Conservation (phyloP, 1,284 basidiomycete species). For the Moesziomyces antarcticus region DNA sequence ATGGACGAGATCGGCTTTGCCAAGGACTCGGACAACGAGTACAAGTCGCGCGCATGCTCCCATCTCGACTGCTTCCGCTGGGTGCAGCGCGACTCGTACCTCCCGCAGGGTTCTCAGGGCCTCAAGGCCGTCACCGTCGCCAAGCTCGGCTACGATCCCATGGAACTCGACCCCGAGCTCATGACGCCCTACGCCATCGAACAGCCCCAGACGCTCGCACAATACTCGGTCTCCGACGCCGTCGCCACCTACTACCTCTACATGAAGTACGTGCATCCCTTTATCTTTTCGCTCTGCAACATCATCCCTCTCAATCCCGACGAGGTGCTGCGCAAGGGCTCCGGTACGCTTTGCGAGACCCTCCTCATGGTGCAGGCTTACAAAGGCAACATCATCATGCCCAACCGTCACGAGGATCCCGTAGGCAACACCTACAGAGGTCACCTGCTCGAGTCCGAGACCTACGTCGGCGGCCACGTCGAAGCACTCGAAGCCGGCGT, state of each 20-base stretch:
- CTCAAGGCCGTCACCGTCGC: conserved; percentile 97
- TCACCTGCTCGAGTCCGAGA: conserved; percentile 94
- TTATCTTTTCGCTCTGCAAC: conserved; percentile 99
- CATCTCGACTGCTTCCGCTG: conserved; percentile 99
- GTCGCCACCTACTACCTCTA: conserved; percentile 99
- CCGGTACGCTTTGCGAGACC: conserved; percentile 96
- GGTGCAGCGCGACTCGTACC: conserved; percentile 99
- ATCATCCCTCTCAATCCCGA: conserved; percentile 98
- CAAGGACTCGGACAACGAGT: conserved; percentile 92
- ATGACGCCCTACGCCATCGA: conserved; percentile 99
- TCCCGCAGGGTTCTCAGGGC: conserved; percentile 98
- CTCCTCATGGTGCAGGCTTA: conserved; percentile 99
- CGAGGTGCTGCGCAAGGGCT: conserved; percentile 95
- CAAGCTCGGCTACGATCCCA: conserved; percentile 96
- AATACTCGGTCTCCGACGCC: conserved; percentile 99
- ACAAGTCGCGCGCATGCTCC: conserved; percentile 89
- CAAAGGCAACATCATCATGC: conserved; percentile 92
- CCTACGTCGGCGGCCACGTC: conserved; percentile 98
- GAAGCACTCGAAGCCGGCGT: conserved; percentile 98
- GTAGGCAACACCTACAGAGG: conserved; percentile 94
- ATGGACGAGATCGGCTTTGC: conserved; percentile 93
- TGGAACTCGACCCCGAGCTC: conserved; percentile 96
- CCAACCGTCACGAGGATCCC: conserved; percentile 93
- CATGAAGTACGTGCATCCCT: conserved; percentile 99
- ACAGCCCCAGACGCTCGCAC: conserved; percentile 91